Evolutionary conservation across 805 yeast species (phyloP).

Genomic region (Dipodascus albidus): DNA sequence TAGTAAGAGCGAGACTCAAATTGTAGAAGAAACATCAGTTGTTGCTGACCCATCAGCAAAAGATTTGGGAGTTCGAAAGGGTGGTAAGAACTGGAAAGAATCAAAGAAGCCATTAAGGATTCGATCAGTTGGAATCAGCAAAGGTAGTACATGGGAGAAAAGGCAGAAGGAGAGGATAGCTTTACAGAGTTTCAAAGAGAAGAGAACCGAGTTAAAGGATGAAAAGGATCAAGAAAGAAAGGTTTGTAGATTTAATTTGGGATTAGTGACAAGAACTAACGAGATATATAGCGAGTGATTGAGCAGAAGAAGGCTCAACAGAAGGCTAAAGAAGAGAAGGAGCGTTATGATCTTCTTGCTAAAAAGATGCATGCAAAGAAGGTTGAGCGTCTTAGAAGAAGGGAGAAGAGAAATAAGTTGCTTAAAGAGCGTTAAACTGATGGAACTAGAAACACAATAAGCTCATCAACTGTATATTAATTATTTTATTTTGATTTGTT

Average conservation of each 20-base stretch:
- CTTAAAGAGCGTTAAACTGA: constrained; percentile 65
- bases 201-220: constrained; percentile 59
- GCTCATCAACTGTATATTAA: too few relatives aligned
- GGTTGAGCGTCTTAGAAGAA: constrained; percentile 78
- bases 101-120: constrained; percentile 24
- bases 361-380: constrained; percentile 84
- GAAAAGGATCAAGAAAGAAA: constrained; percentile 59
- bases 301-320: constrained; percentile 46
- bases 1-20: neutral
- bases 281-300: constrained; percentile 32
- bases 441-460: too few relatives aligned
- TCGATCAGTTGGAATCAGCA: constrained; percentile 36
- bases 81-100: constrained; percentile 23
- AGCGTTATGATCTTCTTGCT: constrained; percentile 74
- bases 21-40: neutral
- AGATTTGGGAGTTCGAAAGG: neutral
- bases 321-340: constrained; percentile 77
- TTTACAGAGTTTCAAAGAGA: constrained; percentile 55
- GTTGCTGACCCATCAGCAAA: neutral
- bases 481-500: neutral
- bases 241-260: constrained; percentile 26
- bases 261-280: neutral
- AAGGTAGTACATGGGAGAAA: constrained; percentile 46
- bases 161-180: constrained; percentile 56
- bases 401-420: constrained; percentile 90